Conservation (phyloP, 768 basidiomycete species). For the Xerocomus potaroensis region DNA sequence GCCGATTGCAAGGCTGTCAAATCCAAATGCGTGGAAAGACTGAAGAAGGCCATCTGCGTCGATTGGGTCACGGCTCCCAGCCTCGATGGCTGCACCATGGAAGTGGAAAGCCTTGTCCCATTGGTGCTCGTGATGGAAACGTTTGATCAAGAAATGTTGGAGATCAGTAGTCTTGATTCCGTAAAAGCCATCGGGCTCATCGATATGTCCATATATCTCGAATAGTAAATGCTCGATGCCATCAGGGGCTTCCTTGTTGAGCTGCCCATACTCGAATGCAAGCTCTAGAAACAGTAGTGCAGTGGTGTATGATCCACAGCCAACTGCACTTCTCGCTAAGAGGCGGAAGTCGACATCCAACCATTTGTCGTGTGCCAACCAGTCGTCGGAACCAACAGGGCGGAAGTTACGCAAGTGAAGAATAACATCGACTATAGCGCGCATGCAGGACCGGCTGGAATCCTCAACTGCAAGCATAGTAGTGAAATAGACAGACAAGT, state of each 20-base stretch:
- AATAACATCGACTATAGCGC: constrained; percentile 66
- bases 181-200: constrained; percentile 98
- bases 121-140: constrained; percentile 89
- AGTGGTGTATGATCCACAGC: constrained; percentile 83
- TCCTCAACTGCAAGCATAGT: constrained; percentile 25
- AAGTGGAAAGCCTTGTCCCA: constrained; percentile 90
- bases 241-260: constrained; percentile 23
- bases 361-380: constrained; percentile 72
- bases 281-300: constrained; percentile 88
- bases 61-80: constrained; percentile 37
- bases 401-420: constrained; percentile 75
- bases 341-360: constrained; percentile 69
- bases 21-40: constrained; percentile 86
- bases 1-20: constrained; percentile 79
- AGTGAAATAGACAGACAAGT: constrained; percentile 23
- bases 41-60: constrained; percentile 66
- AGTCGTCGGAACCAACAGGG: constrained; percentile 35
- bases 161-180: constrained; percentile 79
- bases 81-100: constrained; percentile 82
- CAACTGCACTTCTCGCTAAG: constrained; percentile 68
- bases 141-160: constrained; percentile 73
- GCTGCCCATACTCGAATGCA: constrained; percentile 47
- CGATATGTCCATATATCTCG: constrained; percentile 91
- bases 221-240: constrained; percentile 71
- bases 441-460: constrained; percentile 42